Evolutionary conservation across 306 rosid species (phyloP), one percentile per base, ranked within the genome.

Genomic region (Trifolium fragiferum): DNA sequence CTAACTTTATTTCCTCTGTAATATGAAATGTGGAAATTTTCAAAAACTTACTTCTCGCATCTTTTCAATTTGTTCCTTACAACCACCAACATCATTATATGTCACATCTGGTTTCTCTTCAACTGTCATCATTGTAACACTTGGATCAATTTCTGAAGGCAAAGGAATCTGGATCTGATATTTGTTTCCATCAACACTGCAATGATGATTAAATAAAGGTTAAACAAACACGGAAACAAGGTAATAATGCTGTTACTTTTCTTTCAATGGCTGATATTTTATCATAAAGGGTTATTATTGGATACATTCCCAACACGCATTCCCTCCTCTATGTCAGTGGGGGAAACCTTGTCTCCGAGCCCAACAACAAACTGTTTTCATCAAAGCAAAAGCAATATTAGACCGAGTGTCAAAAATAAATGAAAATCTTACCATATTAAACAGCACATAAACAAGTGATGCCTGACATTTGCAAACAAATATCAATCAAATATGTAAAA

Each of bases 51-150:
- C 99, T 77, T 95, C 99, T 68, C 98, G 86, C 98, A 95, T 95
- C 84, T 89, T 92, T 78, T 95, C 98, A 77, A 92, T 95, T 71
- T 95, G 99, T 73, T 92, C 98, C 83, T 95, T 92, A 27, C 98
- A 95, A 71, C 99, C 99, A 72, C 99, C 99, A 58, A 95, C 98
- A 81, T 95, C 99, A 60, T 95, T 95, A 78, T 95, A 95, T 11
- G 98, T 95, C 73, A 95, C 99, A 79, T 95, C 99, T 2, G 99
- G 99, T 80, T 95, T 95, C 85, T 95, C 99, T 81, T 92, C 98
- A 41, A 92, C 98, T 0, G 98, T 95, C 98, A 95, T 92, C 98
- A 95, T 92, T 64, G 99, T 92, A 66, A 95, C 98, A 81, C 98
- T 92, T 4, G 99, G 98, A 85, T 95, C 99, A 77, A 92, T 92